These are phyloP conservation scores for Flaveria bidentis DNA, from an alignment of 129 eudicot genomes.

Conservation along the genomic window DNA sequence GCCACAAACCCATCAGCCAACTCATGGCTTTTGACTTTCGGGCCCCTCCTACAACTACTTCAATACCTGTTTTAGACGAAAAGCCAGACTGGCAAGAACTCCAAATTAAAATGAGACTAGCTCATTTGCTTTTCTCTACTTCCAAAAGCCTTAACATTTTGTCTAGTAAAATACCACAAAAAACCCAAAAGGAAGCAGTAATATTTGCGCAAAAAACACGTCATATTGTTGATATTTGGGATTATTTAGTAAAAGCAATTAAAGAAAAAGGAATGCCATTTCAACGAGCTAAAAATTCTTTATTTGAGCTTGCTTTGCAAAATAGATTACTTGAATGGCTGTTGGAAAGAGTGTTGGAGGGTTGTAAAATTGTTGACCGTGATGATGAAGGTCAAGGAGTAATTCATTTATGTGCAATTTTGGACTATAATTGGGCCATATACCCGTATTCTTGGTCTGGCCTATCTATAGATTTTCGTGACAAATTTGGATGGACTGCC, in stretches of 20 bases:
- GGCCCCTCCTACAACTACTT: slow-evolving; percentile 34
- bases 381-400: slow-evolving; percentile 93
- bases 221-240: slow-evolving; percentile 63
- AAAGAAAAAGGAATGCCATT: slow-evolving; percentile 46
- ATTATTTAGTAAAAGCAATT: slow-evolving; percentile 44
- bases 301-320: slow-evolving; percentile 82
- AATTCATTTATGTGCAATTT: slow-evolving; percentile 91
- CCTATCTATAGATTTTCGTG: slow-evolving; percentile 85
- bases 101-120: slow-evolving; percentile 71
- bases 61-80: slow-evolving; percentile 33
- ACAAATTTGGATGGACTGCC: slow-evolving; percentile 95
- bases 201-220: slow-evolving; percentile 58
- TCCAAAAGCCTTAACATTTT: slow-evolving; percentile 62
- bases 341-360: slow-evolving; percentile 68
- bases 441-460: slow-evolving; percentile 84
- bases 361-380: slow-evolving; percentile 52
- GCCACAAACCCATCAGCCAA: slow-evolving; percentile 77
- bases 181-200: slow-evolving; percentile 61
- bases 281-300: slow-evolving; percentile 62
- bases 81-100: slow-evolving; percentile 63
- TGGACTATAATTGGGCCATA: slow-evolving; percentile 91
- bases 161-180: slow-evolving; percentile 53
- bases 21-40: slow-evolving; percentile 66
- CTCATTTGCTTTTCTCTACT: slow-evolving; percentile 85
- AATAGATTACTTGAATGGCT: slow-evolving; percentile 82